Base-by-base conservation (phyloP, 2,329 filamentous ascomycete species). In the Cordyceps cicadae region DNA sequence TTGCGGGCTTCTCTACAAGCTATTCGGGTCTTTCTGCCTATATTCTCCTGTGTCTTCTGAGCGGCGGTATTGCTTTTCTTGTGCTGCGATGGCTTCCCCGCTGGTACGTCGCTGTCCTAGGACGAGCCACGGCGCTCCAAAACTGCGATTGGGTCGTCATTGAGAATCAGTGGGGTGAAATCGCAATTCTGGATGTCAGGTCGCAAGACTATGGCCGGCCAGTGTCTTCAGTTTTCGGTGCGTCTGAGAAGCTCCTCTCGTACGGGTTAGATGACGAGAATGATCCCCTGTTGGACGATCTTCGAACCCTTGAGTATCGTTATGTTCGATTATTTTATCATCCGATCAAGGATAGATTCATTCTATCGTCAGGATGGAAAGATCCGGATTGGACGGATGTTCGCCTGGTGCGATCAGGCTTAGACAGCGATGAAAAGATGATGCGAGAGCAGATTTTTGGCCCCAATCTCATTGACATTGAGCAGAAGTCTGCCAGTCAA, bases 101-200 rank as follows among this genome's bases (percentile, higher is more conserved):
- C 62, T 96, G 90, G 90, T 86, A 90, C 67, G 87, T 97, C 54
- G 82, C 81, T 54, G 71, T 97, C 48, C 79, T 90, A 46, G 94
- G 94, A 32, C 82, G 78, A 58, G 76, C 86, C 5, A 84, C 83
- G 17, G 79, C 89, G 2, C 77, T 99, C 34, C 81, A 82, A 59
- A 84, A 89, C 59, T 94, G 90, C 68, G 81, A 89, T 62, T 99
- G 95, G 94, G 87, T 96, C 49, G 92, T 96, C 32, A 84, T 97
- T 64, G 94, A 97, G 81, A 97, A 99, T 69, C 92, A 97, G 81
- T 97, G 94, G 93, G 89, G 89, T 54, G 93, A 97, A 73, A 89
- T 97, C 72, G 80, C 82, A 14, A 83, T 94, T n/a, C 83, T 96
- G 68, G 70, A 85, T 54, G 81, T 97, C 14, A 79, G 80, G 43